Evolutionary conservation across 2,329 filamentous ascomycete genomes (phyloP).

Genomic region (Neofusicoccum parvum): DNA sequence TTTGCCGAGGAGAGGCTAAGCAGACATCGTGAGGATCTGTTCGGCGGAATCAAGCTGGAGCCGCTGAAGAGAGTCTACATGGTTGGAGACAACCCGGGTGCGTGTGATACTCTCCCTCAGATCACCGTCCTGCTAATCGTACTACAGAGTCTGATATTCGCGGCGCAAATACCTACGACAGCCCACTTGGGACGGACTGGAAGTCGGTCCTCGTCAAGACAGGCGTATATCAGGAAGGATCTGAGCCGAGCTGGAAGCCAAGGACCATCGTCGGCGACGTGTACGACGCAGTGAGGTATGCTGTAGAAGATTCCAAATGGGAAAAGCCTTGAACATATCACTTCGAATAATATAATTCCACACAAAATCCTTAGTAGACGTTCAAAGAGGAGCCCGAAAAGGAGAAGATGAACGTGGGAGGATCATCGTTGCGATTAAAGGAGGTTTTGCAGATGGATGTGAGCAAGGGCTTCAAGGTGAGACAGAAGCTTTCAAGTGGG

Average conservation of each 20-base stretch:
- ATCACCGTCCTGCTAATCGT: neutral
- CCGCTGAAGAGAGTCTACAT: conserved; percentile 82
- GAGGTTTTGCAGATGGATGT: too few relatives aligned
- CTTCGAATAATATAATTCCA: neutral
- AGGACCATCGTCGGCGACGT: conserved; percentile 73
- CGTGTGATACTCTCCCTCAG: neutral
- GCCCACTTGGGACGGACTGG: conserved; percentile 72
- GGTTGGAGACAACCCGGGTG: conserved; percentile 67
- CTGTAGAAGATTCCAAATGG: conserved; percentile 51
- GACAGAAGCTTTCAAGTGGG: too few relatives aligned
- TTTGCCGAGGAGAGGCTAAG: conserved; percentile 78
- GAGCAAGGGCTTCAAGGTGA: too few relatives aligned
- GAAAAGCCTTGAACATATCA: conserved; percentile 44
- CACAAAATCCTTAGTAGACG: too few relatives aligned
- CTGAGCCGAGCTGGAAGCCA: conserved; percentile 62
- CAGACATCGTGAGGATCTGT: conserved; percentile 57
- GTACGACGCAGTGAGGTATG: conserved; percentile 75
- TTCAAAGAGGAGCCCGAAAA: too few relatives aligned
- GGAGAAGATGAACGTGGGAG: too few relatives aligned
- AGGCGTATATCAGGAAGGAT: conserved; percentile 68
- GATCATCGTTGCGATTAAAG: too few relatives aligned
- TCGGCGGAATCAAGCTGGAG: conserved; percentile 39
- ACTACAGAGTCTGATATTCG: conserved; percentile 75
- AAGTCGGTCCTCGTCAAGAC: conserved; percentile 75
- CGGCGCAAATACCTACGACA: conserved; percentile 77